Evolutionary conservation across 2,329 filamentous ascomycete species (phyloP).

Genomic region (Allantophomopsis cytisporea): DNA sequence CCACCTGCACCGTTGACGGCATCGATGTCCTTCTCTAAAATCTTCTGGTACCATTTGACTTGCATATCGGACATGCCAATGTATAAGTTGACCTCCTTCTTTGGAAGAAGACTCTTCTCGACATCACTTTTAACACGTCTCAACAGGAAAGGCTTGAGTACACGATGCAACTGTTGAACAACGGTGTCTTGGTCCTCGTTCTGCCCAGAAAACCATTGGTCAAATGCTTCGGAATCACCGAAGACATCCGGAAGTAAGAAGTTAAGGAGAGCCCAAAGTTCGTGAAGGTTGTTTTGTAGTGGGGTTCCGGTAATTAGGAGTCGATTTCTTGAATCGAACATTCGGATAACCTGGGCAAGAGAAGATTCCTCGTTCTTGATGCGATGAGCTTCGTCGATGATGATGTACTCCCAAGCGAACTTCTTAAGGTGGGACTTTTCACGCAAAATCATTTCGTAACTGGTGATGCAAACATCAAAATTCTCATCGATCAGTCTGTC

Average conservation of each 20-base stretch:
- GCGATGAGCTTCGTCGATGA: conserved; percentile 89
- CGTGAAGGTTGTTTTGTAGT: conserved; percentile 94
- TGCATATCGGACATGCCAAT: conserved; percentile 99
- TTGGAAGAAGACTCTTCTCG: conserved; percentile 91
- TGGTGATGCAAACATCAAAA: conserved; percentile 96
- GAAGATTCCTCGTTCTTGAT: conserved; percentile 99
- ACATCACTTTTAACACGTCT: conserved; percentile 96
- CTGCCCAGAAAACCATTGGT: conserved; percentile 93
- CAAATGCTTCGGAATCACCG: conserved; percentile 90
- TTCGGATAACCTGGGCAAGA: conserved; percentile 85
- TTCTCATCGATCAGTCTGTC: conserved; percentile 86
- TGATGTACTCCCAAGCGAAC: conserved; percentile 99
- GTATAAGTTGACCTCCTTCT: conserved; percentile 95
- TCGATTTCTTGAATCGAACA: conserved; percentile 92
- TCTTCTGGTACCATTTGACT: conserved; percentile 98
- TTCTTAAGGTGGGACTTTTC: conserved; percentile 94
- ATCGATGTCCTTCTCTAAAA: conserved; percentile 97
- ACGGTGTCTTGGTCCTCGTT: conserved; percentile 87
- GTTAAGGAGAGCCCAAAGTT: conserved; percentile 94
- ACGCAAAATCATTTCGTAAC: conserved; percentile 96
- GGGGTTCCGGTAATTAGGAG: conserved; percentile 94
- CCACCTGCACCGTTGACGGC: conserved; percentile 93
- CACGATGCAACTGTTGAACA: conserved; percentile 87
- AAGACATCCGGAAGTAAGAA: conserved; percentile 98
- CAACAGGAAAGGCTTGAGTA: conserved; percentile 84